Percentiles rank a stretch among this genome's conserved stretches.
These are phyloP conservation scores for Pleurotus tuber-regium DNA, from an alignment of 768 basidiomycete genomes.

Conservation along the genomic window DNA sequence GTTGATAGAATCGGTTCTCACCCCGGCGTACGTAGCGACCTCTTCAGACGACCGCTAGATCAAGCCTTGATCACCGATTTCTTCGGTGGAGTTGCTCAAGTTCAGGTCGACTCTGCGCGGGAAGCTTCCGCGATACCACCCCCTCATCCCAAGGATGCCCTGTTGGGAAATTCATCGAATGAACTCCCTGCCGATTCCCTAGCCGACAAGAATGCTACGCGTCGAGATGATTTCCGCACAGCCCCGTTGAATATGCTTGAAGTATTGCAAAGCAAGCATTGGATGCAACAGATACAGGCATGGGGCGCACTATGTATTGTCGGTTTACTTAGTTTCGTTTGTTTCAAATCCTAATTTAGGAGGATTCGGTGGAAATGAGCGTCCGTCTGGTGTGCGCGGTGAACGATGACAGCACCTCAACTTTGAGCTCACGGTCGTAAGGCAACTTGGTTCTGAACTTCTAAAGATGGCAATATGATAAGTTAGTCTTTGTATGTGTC, in stretches of 20 bases:
- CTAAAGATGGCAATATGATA: no score
- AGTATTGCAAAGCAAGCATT: background rate
- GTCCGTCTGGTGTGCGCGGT: no score
- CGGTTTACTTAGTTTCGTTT: background rate
- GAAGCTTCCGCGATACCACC: background rate
- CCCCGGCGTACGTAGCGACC: conserved; percentile 84
- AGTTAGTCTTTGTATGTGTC: no score
- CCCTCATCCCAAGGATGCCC: no score
- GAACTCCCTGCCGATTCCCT: background rate
- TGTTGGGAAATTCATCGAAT: no score
- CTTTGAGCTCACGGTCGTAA: no score
- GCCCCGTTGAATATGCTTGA: background rate
- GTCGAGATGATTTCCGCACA: background rate
- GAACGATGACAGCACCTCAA: no score
- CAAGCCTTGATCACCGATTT: conserved; percentile 75
- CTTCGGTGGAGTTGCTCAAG: conserved; percentile 85
- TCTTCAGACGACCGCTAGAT: conserved; percentile 69
- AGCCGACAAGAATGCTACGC: background rate
- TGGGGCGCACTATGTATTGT: conserved; percentile 3
- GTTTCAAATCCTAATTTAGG: background rate
- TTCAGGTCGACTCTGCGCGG: conserved; percentile 48
- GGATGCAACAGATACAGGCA: background rate
- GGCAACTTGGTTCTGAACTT: no score
- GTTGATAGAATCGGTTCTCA: conserved; percentile 74
- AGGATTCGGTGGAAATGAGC: background rate